Base-by-base conservation (phyloP, 495 filamentous ascomycete genomes). In the Podospora conica region DNA sequence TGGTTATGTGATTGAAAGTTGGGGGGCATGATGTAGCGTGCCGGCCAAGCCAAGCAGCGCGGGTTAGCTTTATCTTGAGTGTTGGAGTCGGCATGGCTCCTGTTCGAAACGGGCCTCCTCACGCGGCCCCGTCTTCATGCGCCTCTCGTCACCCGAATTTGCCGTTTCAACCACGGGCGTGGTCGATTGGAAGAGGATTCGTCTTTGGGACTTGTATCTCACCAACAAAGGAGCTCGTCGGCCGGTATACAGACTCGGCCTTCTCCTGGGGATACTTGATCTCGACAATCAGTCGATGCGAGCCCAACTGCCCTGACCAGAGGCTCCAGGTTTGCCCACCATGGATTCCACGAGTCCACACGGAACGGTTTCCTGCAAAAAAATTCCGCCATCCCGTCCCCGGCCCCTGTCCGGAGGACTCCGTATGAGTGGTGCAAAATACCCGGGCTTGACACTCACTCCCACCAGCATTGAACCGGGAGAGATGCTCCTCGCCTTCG, bases 1-100 rank as follows among this genome's bases (percentile, higher is more conserved):
- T 29, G 33, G 54, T 58, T 25, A 9, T 58, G 62, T 64, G 53
- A 64, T 64, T 57, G 62, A 55, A 55, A 58, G 40, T 64, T 48
- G 33, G 33, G 33, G 33, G 24, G 62, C 62, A 58, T 57, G 29
- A 48, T 6, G 54, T 63, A 48, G 61, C 48, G 61, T 63, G 61
- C 61, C 33, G 22, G 60, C 31, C 20, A 20, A 48, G 60, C 60
- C 60, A 25, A 25, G 23, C 31, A 25, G 21, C 54, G 61, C 61
- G 61, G 61, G 61, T 20, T 63, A 59, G 21, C 31, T 63, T 27
- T 63, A 63, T 63, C 62, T 40, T 57, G 55, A 57, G 22, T 25
- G 24, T 54, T 57, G 3, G 10, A 40, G 62, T 57, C 62, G 27
- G 24, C 62, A 40, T 48, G 62, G 62, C 55, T 54, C 21, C 55